A percentile compares a stretch with the other conserved stretches of the same genome.
Evolutionary conservation across 345 rosid genomes (phyloP).

Genomic region (Stellera chamaejasme): DNA sequence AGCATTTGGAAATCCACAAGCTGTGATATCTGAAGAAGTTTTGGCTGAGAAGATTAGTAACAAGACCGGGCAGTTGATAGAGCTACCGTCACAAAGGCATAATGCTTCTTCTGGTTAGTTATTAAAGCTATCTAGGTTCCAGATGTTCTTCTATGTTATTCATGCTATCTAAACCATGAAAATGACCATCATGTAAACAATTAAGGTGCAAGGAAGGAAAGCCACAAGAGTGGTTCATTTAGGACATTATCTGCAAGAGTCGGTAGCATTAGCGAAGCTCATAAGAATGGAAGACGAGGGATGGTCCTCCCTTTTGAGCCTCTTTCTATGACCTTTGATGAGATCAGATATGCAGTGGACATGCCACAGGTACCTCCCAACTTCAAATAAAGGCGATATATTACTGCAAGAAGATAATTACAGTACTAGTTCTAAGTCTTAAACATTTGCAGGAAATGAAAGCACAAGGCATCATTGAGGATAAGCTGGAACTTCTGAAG

Average conservation of each 20-base stretch:
- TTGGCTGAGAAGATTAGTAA: slow-evolving; percentile 28
- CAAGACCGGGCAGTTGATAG: slow-evolving; percentile 22
- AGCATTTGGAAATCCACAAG: slow-evolving; percentile 65
- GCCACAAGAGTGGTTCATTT: slow-evolving; percentile 17
- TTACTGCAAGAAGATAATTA: no score
- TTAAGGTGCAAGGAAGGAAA: slow-evolving; percentile 29
- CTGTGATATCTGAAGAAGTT: slow-evolving; percentile 40
- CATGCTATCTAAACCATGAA: not conserved
- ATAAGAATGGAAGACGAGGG: slow-evolving; percentile 33
- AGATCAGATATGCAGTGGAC: slow-evolving; percentile 51
- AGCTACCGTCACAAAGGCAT: slow-evolving; percentile 25
- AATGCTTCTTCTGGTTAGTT: slow-evolving; percentile 26
- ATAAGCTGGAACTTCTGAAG: slow-evolving; percentile 47
- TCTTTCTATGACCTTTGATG: slow-evolving; percentile 45
- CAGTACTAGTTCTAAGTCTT: not conserved
- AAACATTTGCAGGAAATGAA: slow-evolving; percentile 44
- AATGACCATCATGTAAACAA: slow-evolving; percentile 11
- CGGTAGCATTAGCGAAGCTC: slow-evolving; percentile 21
- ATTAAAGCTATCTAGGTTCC: not conserved
- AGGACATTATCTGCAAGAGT: slow-evolving; percentile 29
- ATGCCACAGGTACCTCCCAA: slow-evolving; percentile 46
- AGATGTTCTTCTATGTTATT: not conserved
- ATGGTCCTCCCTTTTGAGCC: slow-evolving; percentile 68
- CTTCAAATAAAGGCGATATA: not conserved
- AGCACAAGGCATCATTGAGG: slow-evolving; percentile 40